Evolutionary conservation across 345 rosid genomes (phyloP), one percentile per base, ranked within the genome.

Genomic region (Psidium friedrichsthalianum): DNA sequence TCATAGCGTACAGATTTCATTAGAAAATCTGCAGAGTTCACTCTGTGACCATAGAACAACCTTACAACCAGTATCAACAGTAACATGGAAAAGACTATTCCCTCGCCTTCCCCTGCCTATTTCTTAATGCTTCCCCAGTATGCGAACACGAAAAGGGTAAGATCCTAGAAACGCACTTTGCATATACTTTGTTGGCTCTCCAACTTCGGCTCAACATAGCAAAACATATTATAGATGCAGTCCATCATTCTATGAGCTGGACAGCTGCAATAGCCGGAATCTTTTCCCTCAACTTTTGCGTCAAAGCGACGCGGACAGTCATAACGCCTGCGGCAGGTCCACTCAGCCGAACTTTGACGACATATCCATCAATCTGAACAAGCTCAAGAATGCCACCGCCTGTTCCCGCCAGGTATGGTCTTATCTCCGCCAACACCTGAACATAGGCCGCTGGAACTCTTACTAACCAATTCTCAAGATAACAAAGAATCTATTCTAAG

Each of bases 261-360:
- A 95, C 96, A 82, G 98, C 98, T 20, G 91, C 96, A 51, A 95
- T 94, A 1, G 93, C 88, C 44, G 98, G 96, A 85, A 97, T 97
- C 36, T 89, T 93, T 88, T 97, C 99, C 89, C 97, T 92, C 87
- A 97, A 83, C 85, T 97, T 97, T 84, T 97, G 98, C n/a, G 95
- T 94, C 84, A 95, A 83, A 56, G 98, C 98, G 16, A 97, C 96
- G 27, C 98, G 97, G 29, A 95, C 98, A 0, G 99, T 97, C 97
- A 93, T 95, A 40, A 97, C 98, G 51, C 89, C 92, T 40, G 98
- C 99, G 76, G 98, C 98, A 84, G 97, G 98, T 11, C 99, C 98
- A 44, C 93, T 91, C 20, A 97, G 95, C 87, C 94, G 86, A 76
- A 97, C 94, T 90, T 91, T 91, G 51, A 94, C 94, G 14, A 95